phyloP scores from a whole-genome alignment of 1,139 yeast species.

The Diutina pseudorugosa region DNA sequence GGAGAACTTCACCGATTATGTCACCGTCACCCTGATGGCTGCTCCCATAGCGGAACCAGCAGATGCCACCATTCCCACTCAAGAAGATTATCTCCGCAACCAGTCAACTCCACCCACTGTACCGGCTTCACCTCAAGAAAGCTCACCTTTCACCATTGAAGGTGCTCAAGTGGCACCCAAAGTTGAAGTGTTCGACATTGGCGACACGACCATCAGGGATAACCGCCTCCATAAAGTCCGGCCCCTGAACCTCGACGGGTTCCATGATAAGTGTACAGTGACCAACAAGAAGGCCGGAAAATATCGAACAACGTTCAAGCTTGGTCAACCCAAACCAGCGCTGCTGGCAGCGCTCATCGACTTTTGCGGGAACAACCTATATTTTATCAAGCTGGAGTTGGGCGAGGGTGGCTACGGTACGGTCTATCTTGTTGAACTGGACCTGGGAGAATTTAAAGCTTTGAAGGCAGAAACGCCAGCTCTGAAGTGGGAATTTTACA shows the following conservation, averaged over 20 bases:
- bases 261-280: background rate
- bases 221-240: background rate
- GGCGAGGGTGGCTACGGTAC: slow-evolving; percentile 78
- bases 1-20: background rate
- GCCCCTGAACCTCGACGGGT: background rate
- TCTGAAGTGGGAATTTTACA: slow-evolving; percentile 69
- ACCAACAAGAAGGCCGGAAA: background rate
- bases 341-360: slow-evolving; percentile 4
- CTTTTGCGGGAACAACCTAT: background rate
- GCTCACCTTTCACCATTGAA: background rate
- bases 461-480: slow-evolving; percentile 65
- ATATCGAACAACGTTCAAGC: background rate
- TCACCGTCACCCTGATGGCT: background rate
- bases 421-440: slow-evolving; percentile 65
- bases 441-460: slow-evolving; percentile 47
- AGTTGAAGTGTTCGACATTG: background rate
- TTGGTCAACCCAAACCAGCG: slow-evolving; percentile 1
- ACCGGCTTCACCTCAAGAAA: background rate
- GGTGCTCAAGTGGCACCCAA: background rate
- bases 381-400: slow-evolving; percentile 23
- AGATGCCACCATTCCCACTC: background rate
- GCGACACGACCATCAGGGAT: background rate
- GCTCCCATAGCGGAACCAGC: background rate
- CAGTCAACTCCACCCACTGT: background rate
- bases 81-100: background rate